A percentile compares a stretch with the other conserved stretches of the same genome.
Conservation (phyloP, 164 flowering plant species). For the Warburgia ugandensis region DNA sequence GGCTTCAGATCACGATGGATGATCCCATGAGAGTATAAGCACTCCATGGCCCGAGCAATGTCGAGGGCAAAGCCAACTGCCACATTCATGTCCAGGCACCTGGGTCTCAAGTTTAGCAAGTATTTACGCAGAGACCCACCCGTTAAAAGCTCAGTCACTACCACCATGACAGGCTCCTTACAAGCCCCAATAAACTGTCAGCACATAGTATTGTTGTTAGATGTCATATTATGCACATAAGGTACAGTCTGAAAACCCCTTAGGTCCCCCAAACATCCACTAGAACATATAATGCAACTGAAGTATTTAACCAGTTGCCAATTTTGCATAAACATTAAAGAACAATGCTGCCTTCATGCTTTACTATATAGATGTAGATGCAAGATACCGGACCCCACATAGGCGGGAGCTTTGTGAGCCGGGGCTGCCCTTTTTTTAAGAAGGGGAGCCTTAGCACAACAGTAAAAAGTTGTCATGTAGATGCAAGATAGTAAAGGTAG, state of each 20-base stretch:
- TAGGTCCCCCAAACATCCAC: background rate
- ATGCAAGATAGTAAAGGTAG: too few relatives aligned
- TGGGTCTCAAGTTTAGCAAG: slow-evolving; percentile 61
- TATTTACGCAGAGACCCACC: slow-evolving; percentile 90
- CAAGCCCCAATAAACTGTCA: slow-evolving; percentile 90
- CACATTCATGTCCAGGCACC: slow-evolving; percentile 52
- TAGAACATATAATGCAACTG: too few relatives aligned
- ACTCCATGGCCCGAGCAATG: slow-evolving; percentile 89
- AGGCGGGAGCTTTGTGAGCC: too few relatives aligned
- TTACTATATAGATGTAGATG: too few relatives aligned
- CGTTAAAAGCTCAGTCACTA: slow-evolving; percentile 77
- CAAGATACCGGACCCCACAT: too few relatives aligned
- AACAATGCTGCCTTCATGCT: too few relatives aligned
- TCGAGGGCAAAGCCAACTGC: slow-evolving; percentile 75
- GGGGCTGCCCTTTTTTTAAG: too few relatives aligned
- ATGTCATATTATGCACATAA: too few relatives aligned
- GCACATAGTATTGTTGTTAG: slow-evolving; percentile 4
- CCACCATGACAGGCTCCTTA: slow-evolving; percentile 76
- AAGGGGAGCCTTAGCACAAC: too few relatives aligned
- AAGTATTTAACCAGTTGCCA: too few relatives aligned
- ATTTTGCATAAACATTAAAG: too few relatives aligned
- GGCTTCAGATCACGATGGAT: slow-evolving; percentile 95
- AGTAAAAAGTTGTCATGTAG: too few relatives aligned
- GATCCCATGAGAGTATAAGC: slow-evolving; percentile 84
- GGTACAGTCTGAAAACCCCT: background rate